Evolutionary conservation across 2,329 filamentous ascomycete species (phyloP).

Genomic region (Lachnellula subtilissima): DNA sequence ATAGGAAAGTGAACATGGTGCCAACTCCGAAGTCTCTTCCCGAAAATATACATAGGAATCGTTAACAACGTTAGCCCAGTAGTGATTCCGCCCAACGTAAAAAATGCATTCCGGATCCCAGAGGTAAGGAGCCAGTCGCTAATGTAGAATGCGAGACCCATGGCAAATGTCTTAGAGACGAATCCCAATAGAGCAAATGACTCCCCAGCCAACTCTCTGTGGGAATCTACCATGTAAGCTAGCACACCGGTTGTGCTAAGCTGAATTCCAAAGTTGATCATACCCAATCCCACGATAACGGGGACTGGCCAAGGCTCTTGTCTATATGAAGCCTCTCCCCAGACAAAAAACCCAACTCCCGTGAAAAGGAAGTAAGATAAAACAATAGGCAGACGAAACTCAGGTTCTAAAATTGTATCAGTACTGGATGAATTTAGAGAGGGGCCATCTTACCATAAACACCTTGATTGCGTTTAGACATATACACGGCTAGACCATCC

Average conservation of each 20-base stretch:
- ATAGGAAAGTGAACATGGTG: too few relatives aligned
- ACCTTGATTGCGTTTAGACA: conserved; percentile 27
- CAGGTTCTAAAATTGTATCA: conserved; percentile 32
- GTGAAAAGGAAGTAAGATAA: conserved; percentile 26
- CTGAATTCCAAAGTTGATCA: conserved; percentile 34
- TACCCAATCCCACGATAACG: conserved; percentile 31
- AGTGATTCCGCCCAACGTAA: conserved; percentile 13
- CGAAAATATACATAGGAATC: conserved; percentile 27
- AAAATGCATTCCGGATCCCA: conserved; percentile 21
- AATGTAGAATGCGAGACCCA: conserved; percentile 24
- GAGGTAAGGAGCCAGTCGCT: conserved; percentile 27
- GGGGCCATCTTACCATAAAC: conserved; percentile 12
- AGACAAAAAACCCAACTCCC: conserved; percentile 37
- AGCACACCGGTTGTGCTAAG: conserved; percentile 36
- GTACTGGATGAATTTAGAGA: background rate
- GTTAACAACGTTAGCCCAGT: conserved; percentile 16
- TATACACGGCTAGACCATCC: conserved; percentile 32
- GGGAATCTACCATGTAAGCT: conserved; percentile 38
- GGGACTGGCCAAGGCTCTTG: conserved; percentile 32
- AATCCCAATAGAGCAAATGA: conserved; percentile 39
- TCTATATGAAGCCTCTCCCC: conserved; percentile 31
- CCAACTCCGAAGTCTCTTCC: conserved; percentile 30
- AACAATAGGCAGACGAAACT: conserved; percentile 33
- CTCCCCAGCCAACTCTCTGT: conserved; percentile 36
- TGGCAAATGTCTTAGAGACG: conserved; percentile 36